Conservation (phyloP, 306 rosid species). For the Corylus americana region DNA sequence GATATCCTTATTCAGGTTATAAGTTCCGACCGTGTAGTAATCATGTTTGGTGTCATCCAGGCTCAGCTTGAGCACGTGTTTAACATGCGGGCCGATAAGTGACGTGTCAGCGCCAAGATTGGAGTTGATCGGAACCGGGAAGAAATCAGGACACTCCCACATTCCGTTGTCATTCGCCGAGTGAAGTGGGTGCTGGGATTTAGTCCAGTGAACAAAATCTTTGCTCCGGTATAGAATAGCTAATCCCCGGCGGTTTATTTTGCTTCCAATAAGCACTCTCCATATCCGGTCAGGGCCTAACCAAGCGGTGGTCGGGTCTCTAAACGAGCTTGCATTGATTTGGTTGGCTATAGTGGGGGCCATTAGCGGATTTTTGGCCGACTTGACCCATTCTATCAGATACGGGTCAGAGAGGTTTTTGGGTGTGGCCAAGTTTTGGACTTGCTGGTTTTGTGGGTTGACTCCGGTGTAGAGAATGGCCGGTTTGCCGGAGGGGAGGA, state of each 20-base stretch:
- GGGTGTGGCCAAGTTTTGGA: conserved; percentile 74
- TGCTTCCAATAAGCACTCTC: conserved; percentile 66
- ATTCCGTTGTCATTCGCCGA: conserved; percentile 60
- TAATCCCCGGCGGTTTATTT: conserved; percentile 38
- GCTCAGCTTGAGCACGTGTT: conserved; percentile 74
- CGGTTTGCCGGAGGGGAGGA: conserved; percentile 58
- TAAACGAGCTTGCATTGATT: conserved; percentile 60
- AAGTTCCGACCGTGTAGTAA: conserved; percentile 63
- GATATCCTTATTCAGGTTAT: conserved; percentile 43
- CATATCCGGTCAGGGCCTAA: conserved; percentile 58
- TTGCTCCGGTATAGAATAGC: conserved; percentile 59
- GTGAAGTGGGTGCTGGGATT: conserved; percentile 61
- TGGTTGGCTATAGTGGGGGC: conserved; percentile 46
- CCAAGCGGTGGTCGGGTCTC: conserved; percentile 92
- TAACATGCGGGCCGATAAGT: conserved; percentile 32
- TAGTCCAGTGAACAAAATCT: conserved; percentile 56
- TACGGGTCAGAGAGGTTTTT: conserved; percentile 74
- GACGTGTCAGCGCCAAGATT: conserved; percentile 54
- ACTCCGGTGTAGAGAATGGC: conserved; percentile 78
- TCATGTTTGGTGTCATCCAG: conserved; percentile 64
- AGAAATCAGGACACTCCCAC: conserved; percentile 98
- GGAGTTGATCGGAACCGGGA: conserved; percentile 41
- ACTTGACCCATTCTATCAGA: conserved; percentile 72
- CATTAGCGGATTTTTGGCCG: conserved; percentile 44
- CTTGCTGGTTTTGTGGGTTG: conserved; percentile 55